These are phyloP conservation scores for Xeromyces bisporus DNA, from an alignment of 495 filamentous ascomycete genomes.

Conservation along the genomic window DNA sequence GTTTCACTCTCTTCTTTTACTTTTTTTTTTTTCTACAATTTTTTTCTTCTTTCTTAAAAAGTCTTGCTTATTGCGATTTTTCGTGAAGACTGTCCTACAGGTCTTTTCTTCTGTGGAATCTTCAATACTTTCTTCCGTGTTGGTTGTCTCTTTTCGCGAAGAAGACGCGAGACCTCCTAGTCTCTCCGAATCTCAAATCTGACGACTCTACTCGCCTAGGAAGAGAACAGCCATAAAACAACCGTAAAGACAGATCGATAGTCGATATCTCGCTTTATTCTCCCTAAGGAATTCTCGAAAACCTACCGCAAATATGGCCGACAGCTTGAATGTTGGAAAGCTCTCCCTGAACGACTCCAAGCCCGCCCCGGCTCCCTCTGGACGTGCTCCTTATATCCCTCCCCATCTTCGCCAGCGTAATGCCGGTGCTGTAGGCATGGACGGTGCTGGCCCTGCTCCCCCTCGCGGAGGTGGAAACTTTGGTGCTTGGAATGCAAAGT, in stretches of 20 bases:
- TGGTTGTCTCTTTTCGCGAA: no score
- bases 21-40: constrained; percentile 5
- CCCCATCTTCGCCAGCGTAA: constrained; percentile 68
- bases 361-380: constrained; percentile 35
- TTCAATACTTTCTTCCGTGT: no score
- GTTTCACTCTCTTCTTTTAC: constrained; percentile 20
- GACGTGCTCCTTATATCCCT: constrained; percentile 80
- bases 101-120: no score
- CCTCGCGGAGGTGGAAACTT: constrained; percentile 17
- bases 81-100: no score
- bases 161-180: no score
- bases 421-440: constrained; percentile 21
- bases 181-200: no score
- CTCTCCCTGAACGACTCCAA: constrained; percentile 59
- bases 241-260: no score
- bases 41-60: constrained; percentile 8
- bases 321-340: constrained; percentile 83
- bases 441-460: constrained; percentile 20
- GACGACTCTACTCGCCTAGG: no score
- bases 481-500: constrained; percentile 24
- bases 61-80: no score
- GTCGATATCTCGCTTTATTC: background rate
- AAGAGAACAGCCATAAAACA: no score
- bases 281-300: no score
- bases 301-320: constrained; percentile 57